Percentiles rank a stretch among this genome's conserved stretches.
These are phyloP conservation scores for Neopestalotiopsis sp. DNA, from an alignment of 2,329 filamentous ascomycete genomes.

Conservation along the genomic window DNA sequence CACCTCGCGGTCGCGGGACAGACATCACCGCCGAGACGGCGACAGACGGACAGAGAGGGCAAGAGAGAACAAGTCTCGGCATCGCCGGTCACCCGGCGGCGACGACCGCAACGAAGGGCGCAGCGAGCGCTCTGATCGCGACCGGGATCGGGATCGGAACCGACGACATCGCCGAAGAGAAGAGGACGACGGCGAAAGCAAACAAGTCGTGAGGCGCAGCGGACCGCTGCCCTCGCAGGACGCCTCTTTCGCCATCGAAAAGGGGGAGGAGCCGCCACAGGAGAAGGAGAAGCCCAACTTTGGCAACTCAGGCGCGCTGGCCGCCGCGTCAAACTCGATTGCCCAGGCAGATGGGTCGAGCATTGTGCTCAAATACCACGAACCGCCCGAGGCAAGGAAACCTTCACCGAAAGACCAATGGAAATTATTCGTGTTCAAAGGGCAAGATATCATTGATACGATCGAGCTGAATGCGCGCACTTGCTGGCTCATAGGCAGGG, in stretches of 20 bases:
- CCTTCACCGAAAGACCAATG: conserved; percentile 79
- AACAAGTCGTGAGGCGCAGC: conserved; percentile 39
- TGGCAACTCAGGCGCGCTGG: conserved; percentile 77
- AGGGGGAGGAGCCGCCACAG: conserved; percentile 53
- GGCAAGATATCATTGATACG: conserved; percentile 78
- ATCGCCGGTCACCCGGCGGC: conserved; percentile 26
- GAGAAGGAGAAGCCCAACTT: conserved; percentile 92
- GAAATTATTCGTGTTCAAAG: conserved; percentile 95
- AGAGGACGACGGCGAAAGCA: conserved; percentile 28
- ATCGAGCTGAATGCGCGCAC: conserved; percentile 76
- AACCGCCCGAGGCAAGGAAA: conserved; percentile 90
- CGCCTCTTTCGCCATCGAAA: conserved; percentile 62
- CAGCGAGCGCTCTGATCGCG: neutral
- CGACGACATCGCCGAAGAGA: conserved; percentile 27
- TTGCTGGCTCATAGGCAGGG: conserved; percentile 90
- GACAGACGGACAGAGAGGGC: conserved; percentile 36
- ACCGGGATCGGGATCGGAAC: neutral
- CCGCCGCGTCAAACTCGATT: conserved; percentile 82
- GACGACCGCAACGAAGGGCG: conserved; percentile 18
- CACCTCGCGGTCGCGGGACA: conserved; percentile 28
- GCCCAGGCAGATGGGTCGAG: conserved; percentile 74
- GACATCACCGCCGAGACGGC: conserved; percentile 33
- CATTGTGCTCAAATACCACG: conserved; percentile 92
- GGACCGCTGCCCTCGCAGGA: conserved; percentile 65
- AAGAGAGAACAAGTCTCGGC: conserved; percentile 32